A percentile compares a stretch with the other conserved stretches of the same genome.
Evolutionary conservation across 345 rosid genomes (phyloP).

Genomic region (Gossypium australe): DNA sequence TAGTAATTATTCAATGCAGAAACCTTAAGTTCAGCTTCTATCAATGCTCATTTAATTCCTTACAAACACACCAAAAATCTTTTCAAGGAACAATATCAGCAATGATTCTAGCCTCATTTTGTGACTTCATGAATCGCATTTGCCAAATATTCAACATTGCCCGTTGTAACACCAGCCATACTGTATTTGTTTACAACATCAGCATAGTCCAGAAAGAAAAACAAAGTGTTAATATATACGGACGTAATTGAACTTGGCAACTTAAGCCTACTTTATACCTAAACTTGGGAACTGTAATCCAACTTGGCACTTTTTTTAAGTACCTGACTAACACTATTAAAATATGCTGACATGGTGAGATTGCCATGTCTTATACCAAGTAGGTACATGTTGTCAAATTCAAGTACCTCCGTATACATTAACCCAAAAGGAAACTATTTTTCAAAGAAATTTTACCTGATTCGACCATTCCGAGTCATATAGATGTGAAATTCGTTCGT

Average conservation of each 20-base stretch:
- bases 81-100: background rate
- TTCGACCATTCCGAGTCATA: slow-evolving; percentile 89
- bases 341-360: too few species aligned
- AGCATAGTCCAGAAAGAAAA: background rate
- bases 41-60: background rate
- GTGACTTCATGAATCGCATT: slow-evolving; percentile 81
- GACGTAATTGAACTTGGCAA: too few species aligned
- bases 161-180: slow-evolving; percentile 90
- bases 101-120: slow-evolving; percentile 28
- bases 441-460: slow-evolving; percentile 44
- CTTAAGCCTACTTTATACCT: too few species aligned
- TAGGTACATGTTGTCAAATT: too few species aligned
- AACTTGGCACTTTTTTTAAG: too few species aligned
- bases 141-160: slow-evolving; percentile 77
- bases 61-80: background rate
- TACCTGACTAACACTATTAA: too few species aligned
- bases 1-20: background rate
- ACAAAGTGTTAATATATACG: too few species aligned
- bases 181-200: slow-evolving; percentile 33
- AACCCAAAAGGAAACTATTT: too few species aligned
- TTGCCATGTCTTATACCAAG: too few species aligned
- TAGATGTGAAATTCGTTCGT: slow-evolving; percentile 79
- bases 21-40: background rate
- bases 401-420: too few species aligned
- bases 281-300: too few species aligned